Conservation (phyloP, 345 rosid species). For the Passiflora organensis region DNA sequence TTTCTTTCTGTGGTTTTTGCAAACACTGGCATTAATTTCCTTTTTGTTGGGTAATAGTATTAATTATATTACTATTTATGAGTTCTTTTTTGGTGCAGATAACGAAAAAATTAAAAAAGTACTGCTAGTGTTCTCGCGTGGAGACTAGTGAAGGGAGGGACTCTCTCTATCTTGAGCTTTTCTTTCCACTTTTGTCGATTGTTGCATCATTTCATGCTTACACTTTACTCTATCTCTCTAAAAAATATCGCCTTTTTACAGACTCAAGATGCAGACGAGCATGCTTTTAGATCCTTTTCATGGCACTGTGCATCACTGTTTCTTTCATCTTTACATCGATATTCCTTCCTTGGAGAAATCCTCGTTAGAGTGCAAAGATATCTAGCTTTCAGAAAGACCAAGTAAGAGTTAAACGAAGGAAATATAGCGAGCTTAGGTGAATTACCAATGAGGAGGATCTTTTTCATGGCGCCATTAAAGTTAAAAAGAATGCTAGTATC, state of each 20-base stretch:
- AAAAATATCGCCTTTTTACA: not conserved
- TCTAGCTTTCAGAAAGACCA: conserved; percentile 1
- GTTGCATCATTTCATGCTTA: conserved; percentile 13
- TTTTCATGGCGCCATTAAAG: not conserved
- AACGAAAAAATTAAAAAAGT: not conserved
- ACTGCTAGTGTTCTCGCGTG: conserved; percentile 4
- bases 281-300: conserved; percentile 18
- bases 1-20: not conserved
- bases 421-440: not conserved
- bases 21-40: no score
- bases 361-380: not conserved
- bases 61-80: not conserved
- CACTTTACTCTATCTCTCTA: not conserved
- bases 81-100: not conserved
- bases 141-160: not conserved
- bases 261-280: conserved; percentile 15
- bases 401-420: not conserved
- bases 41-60: not conserved
- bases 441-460: not conserved
- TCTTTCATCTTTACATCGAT: not conserved
- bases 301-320: conserved; percentile 9
- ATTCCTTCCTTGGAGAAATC: no score
- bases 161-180: conserved; percentile 3
- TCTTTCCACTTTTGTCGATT: conserved; percentile 16
- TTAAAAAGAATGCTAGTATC: not conserved